Evolutionary conservation across 148 eudicot species (phyloP).

Genomic region (Cornus controversa): DNA sequence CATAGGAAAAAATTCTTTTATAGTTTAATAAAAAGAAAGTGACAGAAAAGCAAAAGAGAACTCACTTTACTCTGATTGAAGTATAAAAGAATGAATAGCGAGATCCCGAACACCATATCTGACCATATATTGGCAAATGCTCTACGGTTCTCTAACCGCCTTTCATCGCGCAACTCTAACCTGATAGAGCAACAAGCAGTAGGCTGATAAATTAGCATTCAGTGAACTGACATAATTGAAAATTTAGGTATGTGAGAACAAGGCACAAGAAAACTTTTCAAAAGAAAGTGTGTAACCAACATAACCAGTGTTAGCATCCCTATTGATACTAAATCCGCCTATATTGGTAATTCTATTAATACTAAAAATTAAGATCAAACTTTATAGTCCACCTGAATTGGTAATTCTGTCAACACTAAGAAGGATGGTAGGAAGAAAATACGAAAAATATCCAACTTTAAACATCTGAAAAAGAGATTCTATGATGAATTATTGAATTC

Average conservation of each 20-base stretch:
- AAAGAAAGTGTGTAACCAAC: not conserved
- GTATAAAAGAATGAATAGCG: conserved; percentile 77
- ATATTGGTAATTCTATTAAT: no score
- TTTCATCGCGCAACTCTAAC: conserved; percentile 80
- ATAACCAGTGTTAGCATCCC: not conserved
- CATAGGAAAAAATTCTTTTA: not conserved
- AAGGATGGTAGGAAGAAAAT: not conserved
- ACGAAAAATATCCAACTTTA: not conserved
- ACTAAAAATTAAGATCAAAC: not conserved
- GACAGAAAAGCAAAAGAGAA: conserved; percentile 11
- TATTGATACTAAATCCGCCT: no score
- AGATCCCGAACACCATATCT: conserved; percentile 78
- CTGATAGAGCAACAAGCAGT: conserved; percentile 41
- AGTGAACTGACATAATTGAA: not conserved
- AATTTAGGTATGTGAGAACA: conserved; percentile 3
- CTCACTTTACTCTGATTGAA: conserved; percentile 83
- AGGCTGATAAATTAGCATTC: not conserved
- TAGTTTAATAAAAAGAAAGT: not conserved
- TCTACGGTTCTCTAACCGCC: conserved; percentile 77
- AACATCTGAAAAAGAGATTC: not conserved
- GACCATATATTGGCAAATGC: conserved; percentile 98
- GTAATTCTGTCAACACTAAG: not conserved
- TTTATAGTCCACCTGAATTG: not conserved
- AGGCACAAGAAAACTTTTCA: not conserved
- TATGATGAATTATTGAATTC: not conserved